Conservation (phyloP, 1,284 basidiomycete species). For the Takashimella tepidaria region DNA sequence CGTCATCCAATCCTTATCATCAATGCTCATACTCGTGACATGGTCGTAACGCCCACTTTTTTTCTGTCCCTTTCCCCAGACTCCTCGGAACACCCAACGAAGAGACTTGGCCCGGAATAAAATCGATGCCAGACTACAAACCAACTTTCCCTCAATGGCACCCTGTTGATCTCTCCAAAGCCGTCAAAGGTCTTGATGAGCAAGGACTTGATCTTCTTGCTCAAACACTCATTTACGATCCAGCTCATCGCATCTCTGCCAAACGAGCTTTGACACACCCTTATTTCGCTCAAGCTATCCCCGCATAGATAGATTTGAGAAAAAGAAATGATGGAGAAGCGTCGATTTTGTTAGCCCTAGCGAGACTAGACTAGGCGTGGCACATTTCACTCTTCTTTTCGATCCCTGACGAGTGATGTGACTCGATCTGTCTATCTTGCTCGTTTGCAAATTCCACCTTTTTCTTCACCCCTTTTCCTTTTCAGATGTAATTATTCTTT, state of each 20-base stretch:
- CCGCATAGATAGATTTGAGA: neutral
- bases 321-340: no score
- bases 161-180: constrained; percentile 56
- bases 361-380: no score
- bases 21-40: neutral
- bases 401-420: no score
- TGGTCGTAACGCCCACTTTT: constrained; percentile 1
- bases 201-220: constrained; percentile 71
- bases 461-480: no score
- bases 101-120: constrained; percentile 86
- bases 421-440: no score
- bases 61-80: constrained; percentile 53
- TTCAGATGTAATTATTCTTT: no score
- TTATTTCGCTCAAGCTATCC: constrained; percentile 55
- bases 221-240: constrained; percentile 85
- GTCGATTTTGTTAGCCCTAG: no score
- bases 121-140: constrained; percentile 90
- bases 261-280: constrained; percentile 79
- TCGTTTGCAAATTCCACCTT: no score
- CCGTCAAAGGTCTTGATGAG: constrained; percentile 65
- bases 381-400: no score
- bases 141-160: constrained; percentile 92
- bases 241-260: constrained; percentile 86
- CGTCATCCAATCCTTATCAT: no score
- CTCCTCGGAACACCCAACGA: constrained; percentile 94